Base-by-base conservation (phyloP, 2,329 filamentous ascomycete species). In the Alternaria infectoria region DNA sequence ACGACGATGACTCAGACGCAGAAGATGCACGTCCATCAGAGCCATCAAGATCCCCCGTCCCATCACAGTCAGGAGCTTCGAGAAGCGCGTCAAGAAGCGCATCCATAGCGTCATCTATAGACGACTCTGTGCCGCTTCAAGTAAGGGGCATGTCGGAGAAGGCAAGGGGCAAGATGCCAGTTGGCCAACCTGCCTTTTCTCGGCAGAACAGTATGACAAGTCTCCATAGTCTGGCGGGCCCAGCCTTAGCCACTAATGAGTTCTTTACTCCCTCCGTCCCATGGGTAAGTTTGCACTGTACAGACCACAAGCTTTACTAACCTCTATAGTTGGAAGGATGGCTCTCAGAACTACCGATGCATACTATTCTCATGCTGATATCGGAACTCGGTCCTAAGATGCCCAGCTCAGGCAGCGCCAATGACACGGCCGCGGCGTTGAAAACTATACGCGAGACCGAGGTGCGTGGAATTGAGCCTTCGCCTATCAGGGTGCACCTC, bases 81-180 rank as follows among this genome's bases (percentile, higher is more conserved):
- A 86, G 89, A 40, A 87, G 90, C 21, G 90, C 91, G 19, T 59
- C 57, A 6, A 54, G 51, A 13, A 54, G 51, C 19, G 51, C 57
- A 5, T 95, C 92, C 0, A 84, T 91, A 19, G 88, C 88, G 26
- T 87, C 86, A 0, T 88, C 88, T 0, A 81, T 87, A 1, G 93
- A 96, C 62, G 93, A 96, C 64, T 90, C 91, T 5, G 88, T 97
- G 10, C 93, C 93, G 13, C 86, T 89, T 19, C 94, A 97, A 77
- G 79, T 97, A 28, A 88, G 93, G 61, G 93, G 93, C 58, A 97
- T 98, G 92, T 97, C 95, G 19, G 96, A 98, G 80, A 99, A 98
- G 79, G 96, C 96, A 15, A 86, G 96, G 54, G 96, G 96, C 8
- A 99, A 99, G 80, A 93, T 97, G 89, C 96, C 95, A 26, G 93